These are phyloP conservation scores for Fennellomyces sp. DNA, from an alignment of 371 early-diverging fungal genomes.

Conservation along the genomic window DNA sequence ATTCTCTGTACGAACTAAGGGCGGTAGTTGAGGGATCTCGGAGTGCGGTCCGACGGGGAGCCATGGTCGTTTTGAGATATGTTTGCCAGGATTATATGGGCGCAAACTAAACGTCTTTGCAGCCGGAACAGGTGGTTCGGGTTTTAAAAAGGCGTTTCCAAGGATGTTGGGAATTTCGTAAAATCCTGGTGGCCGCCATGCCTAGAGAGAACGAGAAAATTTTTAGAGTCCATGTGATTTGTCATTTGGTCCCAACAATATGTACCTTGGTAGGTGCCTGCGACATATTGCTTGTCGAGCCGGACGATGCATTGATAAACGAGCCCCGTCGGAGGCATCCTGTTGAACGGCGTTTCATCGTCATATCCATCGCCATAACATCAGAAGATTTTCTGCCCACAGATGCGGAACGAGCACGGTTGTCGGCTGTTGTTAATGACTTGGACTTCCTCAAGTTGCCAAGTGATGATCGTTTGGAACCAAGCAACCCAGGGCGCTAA, in stretches of 20 bases:
- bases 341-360: conserved; percentile 50
- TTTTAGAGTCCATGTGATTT: conserved; percentile 11
- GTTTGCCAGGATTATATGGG: conserved; percentile 31
- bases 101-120: conserved; percentile 28
- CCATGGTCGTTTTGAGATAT: conserved; percentile 53
- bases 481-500: conserved; percentile 23
- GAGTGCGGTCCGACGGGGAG: conserved; percentile 37
- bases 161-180: conserved; percentile 33
- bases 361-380: conserved; percentile 20
- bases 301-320: conserved; percentile 16
- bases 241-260: neutral
- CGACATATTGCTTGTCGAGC: conserved; percentile 3
- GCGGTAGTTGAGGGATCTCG: conserved; percentile 48
- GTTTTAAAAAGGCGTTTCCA: conserved; percentile 39
- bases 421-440: conserved; percentile 38
- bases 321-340: conserved; percentile 48
- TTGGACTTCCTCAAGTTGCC: conserved; percentile 42
- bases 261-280: conserved; percentile 16
- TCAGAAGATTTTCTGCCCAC: conserved; percentile 14
- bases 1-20: conserved; percentile 39
- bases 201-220: conserved; percentile 1
- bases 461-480: conserved; percentile 36
- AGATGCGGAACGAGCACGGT: conserved; percentile 10
- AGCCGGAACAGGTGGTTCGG: conserved; percentile 26
- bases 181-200: conserved; percentile 26